Percentiles rank a stretch among this genome's conserved stretches.
These are phyloP conservation scores for Globisporangium middletonii DNA, from an alignment of 352 stramenopile species.

Conservation along the genomic window DNA sequence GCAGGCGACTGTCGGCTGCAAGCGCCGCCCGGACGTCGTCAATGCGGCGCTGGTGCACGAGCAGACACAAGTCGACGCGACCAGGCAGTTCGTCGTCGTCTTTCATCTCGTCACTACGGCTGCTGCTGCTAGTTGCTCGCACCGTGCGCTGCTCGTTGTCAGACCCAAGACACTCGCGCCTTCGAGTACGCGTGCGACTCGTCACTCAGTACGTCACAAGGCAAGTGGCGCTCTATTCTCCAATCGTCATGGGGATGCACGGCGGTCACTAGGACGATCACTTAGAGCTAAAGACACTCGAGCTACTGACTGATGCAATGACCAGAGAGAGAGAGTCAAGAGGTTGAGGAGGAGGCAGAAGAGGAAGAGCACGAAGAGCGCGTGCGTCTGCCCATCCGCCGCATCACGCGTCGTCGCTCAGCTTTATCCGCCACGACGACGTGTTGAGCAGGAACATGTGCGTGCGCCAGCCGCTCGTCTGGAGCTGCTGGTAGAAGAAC, in stretches of 20 bases:
- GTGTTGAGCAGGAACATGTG: slow-evolving; percentile 74
- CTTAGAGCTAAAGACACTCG: no score
- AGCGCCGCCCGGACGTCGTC: slow-evolving; percentile 27
- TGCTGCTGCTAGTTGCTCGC: not conserved
- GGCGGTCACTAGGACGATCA: no score
- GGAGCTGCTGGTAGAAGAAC: slow-evolving; percentile 55
- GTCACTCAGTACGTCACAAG: no score
- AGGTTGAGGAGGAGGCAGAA: no score
- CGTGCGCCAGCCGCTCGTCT: slow-evolving; percentile 58
- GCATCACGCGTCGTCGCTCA: slow-evolving; percentile 31
- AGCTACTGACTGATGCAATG: no score
- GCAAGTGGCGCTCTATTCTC: no score
- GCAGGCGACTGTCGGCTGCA: slow-evolving; percentile 21
- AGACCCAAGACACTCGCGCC: no score
- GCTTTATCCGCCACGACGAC: slow-evolving; percentile 55
- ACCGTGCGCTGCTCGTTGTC: no score
- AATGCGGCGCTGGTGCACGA: slow-evolving; percentile 39
- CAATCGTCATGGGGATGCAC: no score
- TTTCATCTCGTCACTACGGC: not conserved
- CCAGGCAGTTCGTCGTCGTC: not conserved
- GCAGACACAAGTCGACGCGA: slow-evolving; percentile 40
- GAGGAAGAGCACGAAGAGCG: no score
- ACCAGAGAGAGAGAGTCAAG: no score
- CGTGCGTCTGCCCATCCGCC: not conserved
- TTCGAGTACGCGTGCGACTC: no score